These are phyloP conservation scores for Cryptosporidium tyzzeri DNA, from an alignment of 169 alveolate species.

Conservation along the genomic window DNA sequence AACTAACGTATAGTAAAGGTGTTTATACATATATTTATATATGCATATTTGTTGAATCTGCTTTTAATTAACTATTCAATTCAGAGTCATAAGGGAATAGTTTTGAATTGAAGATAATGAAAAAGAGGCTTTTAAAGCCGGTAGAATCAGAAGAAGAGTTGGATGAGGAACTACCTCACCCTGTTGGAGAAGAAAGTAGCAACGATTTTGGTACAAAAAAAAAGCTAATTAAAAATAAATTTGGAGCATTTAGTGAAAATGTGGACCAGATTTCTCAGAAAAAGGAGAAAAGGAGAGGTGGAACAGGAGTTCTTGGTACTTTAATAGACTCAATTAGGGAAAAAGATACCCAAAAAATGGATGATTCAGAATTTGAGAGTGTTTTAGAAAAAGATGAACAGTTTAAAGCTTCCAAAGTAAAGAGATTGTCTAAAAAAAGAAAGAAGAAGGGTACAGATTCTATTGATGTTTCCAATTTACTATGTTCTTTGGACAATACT, in stretches of 20 bases:
- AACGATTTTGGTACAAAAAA: background rate
- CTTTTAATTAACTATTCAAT: background rate
- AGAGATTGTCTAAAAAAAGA: background rate
- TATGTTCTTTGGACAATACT: slow-evolving; percentile 7
- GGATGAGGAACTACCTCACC: background rate
- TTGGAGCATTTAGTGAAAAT: background rate
- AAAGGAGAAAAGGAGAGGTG: background rate
- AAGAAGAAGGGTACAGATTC: slow-evolving; percentile 10
- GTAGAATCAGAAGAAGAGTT: background rate
- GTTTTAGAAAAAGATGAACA: background rate
- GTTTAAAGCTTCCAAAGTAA: background rate
- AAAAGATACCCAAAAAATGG: background rate
- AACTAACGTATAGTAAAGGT: background rate
- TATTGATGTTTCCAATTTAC: slow-evolving; percentile 15
- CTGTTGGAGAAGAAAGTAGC: background rate
- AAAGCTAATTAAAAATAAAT: background rate
- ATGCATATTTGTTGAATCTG: background rate
- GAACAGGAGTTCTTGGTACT: slow-evolving; percentile 26
- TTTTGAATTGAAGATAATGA: background rate
- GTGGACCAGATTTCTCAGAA: background rate
- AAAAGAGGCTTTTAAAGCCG: slow-evolving; percentile 29
- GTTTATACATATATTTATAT: background rate
- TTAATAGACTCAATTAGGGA: slow-evolving; percentile 26
- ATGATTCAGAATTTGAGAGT: background rate
- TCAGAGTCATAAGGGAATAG: background rate